Base-by-base conservation (phyloP, 352 stramenopile genomes). In the Pythium utonaiense region DNA sequence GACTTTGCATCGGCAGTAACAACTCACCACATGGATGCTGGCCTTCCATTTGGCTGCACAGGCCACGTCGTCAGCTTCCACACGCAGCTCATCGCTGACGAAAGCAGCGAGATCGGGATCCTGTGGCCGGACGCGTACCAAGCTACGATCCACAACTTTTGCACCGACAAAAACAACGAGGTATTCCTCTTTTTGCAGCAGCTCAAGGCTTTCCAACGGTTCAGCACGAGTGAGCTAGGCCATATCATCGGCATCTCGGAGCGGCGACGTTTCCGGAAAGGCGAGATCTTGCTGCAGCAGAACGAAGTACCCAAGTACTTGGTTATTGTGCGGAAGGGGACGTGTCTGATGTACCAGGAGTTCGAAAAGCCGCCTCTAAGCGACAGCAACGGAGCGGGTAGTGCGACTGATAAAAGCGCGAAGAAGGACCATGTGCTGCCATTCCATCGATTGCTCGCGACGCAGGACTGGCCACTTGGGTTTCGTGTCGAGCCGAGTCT, bases 241-340 rank as follows among this genome's bases (percentile, higher is more conserved):
- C 78, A 89, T 38, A 61, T 89, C 48, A 83, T 89, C n/a, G 82
- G 78, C 8, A 86, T 89, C 34, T 91, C 80, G 24, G 77, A 91
- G 59, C 74, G 77, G 14, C 71, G 81, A 21, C 77, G 80, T 3
- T 89, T 87, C 48, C 78, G 76, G 44, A 88, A 87, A 52, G 80
- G 78, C 6, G 78, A 89, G 34, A 59, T 83, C 8, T 51, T 91
- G n/a, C 58, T 91, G 7, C 64, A 74, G 24, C 82, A 91, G 52
- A 85, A 85, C 27, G 74, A 88, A 3, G 53, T 82, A 25, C 82
- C 82, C 1, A 69, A 66, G 31, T 47, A 75, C 55, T 60, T 89
- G 6, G 65, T 77, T 4, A 77, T 91, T 28, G 59, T 91, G 16
- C 81, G 78, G 62, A 89, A 88, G 53, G 82, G 82, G 30, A 80